phyloP scores from a whole-genome alignment of 2,329 filamentous ascomycete species.

The Sclerotinia glacialis region DNA sequence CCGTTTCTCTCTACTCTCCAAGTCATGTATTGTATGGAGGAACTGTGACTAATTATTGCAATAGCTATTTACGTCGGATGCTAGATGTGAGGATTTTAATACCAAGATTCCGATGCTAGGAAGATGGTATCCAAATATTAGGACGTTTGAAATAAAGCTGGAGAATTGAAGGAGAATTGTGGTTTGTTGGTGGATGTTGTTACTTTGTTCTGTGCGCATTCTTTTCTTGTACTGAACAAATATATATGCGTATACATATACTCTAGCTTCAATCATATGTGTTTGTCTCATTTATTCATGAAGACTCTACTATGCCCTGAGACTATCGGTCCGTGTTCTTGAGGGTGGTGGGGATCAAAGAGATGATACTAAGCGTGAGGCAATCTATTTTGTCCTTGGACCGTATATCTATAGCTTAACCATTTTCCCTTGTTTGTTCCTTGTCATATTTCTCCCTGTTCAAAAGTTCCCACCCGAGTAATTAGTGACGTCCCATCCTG shows the following conservation, averaged over 20 bases:
- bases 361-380: no score
- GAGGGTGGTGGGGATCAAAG: no score
- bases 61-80: constrained; percentile 14
- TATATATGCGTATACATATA: not conserved
- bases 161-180: not conserved
- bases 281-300: not conserved
- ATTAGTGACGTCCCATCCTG: no score
- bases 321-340: not conserved
- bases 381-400: no score
- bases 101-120: not conserved
- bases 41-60: not conserved
- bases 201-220: not conserved
- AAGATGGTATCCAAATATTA: not conserved
- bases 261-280: not conserved
- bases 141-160: no score
- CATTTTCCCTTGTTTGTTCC: no score
- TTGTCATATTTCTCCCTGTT: no score
- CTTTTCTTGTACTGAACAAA: not conserved
- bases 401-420: no score
- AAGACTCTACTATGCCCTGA: not conserved
- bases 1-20: no score
- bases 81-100: not conserved
- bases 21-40: no score
- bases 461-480: no score
- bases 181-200: not conserved